These are phyloP conservation scores for Penicillium subrubescens DNA, from an alignment of 495 filamentous ascomycete species.

Conservation along the genomic window DNA sequence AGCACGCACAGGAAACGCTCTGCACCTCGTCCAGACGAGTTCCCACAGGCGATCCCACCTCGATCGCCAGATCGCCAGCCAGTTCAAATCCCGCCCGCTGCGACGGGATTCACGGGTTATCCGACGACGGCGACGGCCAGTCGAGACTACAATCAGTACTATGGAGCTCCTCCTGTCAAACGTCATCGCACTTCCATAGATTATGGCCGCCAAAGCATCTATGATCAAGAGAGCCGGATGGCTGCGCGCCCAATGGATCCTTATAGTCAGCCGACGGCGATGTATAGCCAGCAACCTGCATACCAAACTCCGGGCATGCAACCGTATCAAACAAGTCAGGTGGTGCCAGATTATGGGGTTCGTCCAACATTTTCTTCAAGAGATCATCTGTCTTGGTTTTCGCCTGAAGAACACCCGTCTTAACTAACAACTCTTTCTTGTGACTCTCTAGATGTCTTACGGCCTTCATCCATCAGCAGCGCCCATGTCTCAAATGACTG, in stretches of 20 bases:
- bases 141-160: slow-evolving; percentile 41
- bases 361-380: slow-evolving; percentile 19
- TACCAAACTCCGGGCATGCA: slow-evolving; percentile 45
- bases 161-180: slow-evolving; percentile 39
- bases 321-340: slow-evolving; percentile 42
- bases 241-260: slow-evolving; percentile 42
- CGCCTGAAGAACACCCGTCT: background rate
- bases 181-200: slow-evolving; percentile 50
- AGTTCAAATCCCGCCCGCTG: slow-evolving; percentile 40
- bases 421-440: background rate
- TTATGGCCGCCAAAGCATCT: slow-evolving; percentile 42
- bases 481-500: slow-evolving; percentile 41
- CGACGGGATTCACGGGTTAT: slow-evolving; percentile 38
- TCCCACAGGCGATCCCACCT: slow-evolving; percentile 36
- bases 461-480: slow-evolving; percentile 35
- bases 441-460: slow-evolving; percentile 37
- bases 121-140: slow-evolving; percentile 31
- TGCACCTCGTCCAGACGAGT: slow-evolving; percentile 43
- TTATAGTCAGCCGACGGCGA: slow-evolving; percentile 40
- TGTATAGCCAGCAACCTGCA: slow-evolving; percentile 41
- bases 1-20: slow-evolving; percentile 40
- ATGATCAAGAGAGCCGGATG: slow-evolving; percentile 44
- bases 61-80: slow-evolving; percentile 47
- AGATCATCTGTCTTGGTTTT: background rate
- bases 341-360: slow-evolving; percentile 48